Percentiles rank a stretch among this genome's conserved stretches.
phyloP scores from a whole-genome alignment of 2,329 filamentous ascomycete species.

The Lecanicillium sp. region DNA sequence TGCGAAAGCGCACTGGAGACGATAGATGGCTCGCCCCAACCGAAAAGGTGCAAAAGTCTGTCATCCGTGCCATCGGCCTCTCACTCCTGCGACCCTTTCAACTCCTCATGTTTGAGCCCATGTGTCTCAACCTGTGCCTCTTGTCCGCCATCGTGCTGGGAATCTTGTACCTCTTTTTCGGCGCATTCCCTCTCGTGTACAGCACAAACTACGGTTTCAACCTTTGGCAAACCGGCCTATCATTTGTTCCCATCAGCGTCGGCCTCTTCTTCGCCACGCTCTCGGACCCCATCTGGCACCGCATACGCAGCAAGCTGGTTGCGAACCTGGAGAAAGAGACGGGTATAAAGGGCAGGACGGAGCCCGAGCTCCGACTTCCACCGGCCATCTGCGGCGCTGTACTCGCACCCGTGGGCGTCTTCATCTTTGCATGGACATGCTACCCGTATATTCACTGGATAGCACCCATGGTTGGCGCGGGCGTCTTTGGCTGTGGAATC shows the following conservation, averaged over 20 bases:
- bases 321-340: slow-evolving; percentile 41
- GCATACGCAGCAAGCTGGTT: slow-evolving; percentile 49
- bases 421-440: slow-evolving; percentile 84
- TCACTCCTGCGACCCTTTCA: slow-evolving; percentile 66
- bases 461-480: slow-evolving; percentile 63
- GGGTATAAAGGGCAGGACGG: slow-evolving; percentile 48
- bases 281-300: slow-evolving; percentile 59
- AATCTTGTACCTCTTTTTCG: slow-evolving; percentile 85
- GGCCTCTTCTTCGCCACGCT: slow-evolving; percentile 58
- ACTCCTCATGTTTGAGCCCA: slow-evolving; percentile 72
- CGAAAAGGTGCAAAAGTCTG: slow-evolving; percentile 63
- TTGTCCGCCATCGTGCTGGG: slow-evolving; percentile 81
- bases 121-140: slow-evolving; percentile 75
- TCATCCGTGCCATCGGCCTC: slow-evolving; percentile 48
- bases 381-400: slow-evolving; percentile 66
- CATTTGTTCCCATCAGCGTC: slow-evolving; percentile 63
- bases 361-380: slow-evolving; percentile 82
- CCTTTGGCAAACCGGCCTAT: slow-evolving; percentile 70
- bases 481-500: slow-evolving; percentile 60
- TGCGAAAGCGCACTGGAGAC: slow-evolving; percentile 72
- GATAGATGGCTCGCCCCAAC: slow-evolving; percentile 67
- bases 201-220: slow-evolving; percentile 64
- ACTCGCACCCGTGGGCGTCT: slow-evolving; percentile 71
- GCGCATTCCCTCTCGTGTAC: slow-evolving; percentile 79
- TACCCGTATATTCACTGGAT: slow-evolving; percentile 70